Evolutionary conservation across 805 yeast genomes (phyloP).

Genomic region (Pichia deserticola): DNA sequence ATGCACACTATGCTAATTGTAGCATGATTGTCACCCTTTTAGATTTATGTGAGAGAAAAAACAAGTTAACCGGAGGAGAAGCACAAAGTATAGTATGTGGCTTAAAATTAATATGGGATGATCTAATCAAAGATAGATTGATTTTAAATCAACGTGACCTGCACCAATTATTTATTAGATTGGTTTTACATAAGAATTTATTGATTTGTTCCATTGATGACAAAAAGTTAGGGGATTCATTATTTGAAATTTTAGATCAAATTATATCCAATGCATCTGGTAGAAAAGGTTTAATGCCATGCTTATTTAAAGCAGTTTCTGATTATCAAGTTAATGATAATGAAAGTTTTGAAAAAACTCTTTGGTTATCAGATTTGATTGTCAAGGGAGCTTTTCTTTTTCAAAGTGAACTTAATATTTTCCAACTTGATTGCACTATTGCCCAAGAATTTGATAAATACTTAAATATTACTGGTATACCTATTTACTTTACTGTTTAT

Average conservation of each 20-base stretch:
- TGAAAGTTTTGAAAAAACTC: constrained; percentile 31
- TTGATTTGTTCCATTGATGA: constrained; percentile 31
- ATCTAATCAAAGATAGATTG: constrained; percentile 49
- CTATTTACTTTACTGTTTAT: constrained; percentile 42
- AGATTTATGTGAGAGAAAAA: constrained; percentile 4
- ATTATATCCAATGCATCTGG: constrained; percentile 45
- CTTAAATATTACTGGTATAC: constrained; percentile 29
- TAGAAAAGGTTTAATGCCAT: constrained; percentile 63
- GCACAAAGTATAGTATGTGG: constrained; percentile 25
- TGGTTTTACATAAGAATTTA: constrained; percentile 37
- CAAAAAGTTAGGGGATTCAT: constrained; percentile 20
- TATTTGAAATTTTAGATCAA: constrained; percentile 33
- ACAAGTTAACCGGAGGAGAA: constrained; percentile 11
- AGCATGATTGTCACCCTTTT: constrained; percentile 8
- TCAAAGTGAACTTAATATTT: constrained; percentile 51
- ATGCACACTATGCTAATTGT: constrained; percentile 16
- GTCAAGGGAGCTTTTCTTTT: constrained; percentile 37
- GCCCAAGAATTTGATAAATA: constrained; percentile 43
- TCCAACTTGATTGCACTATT: constrained; percentile 51
- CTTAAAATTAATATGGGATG: constrained; percentile 47
- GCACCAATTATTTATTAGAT: constrained; percentile 50
- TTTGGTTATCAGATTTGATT: constrained; percentile 48
- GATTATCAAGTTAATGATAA: constrained; percentile 33
- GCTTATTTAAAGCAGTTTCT: constrained; percentile 40
- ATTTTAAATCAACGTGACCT: constrained; percentile 57